phyloP scores from a whole-genome alignment of 2,329 filamentous ascomycete species.

The Dichotomopilus funicola region DNA sequence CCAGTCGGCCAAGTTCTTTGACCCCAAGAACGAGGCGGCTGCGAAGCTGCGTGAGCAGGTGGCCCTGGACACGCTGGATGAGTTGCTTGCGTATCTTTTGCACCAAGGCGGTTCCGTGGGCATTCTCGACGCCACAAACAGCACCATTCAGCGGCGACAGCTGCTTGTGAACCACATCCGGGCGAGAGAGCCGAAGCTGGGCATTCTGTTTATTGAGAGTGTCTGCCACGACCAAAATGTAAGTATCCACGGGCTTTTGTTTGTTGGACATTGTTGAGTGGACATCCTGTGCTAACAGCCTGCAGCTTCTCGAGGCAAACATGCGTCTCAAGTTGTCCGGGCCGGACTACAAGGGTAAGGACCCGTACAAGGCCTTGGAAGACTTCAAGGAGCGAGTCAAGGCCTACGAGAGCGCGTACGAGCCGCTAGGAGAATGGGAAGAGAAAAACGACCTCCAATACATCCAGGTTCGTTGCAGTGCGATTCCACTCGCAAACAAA shows the following conservation, averaged over 20 bases:
- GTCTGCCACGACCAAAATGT: constrained; percentile 76
- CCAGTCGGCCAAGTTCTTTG: constrained; percentile 89
- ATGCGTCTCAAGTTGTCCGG: constrained; percentile 96
- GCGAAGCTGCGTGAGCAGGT: constrained; percentile 83
- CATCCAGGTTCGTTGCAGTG: constrained; percentile 56
- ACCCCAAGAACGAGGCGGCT: constrained; percentile 78
- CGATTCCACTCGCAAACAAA: background rate
- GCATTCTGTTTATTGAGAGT: constrained; percentile 92
- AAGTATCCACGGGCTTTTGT: constrained; percentile 18
- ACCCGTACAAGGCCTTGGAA: constrained; percentile 72
- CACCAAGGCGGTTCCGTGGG: constrained; percentile 78
- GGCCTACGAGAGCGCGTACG: constrained; percentile 91
- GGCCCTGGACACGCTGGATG: constrained; percentile 85
- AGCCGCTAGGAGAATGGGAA: constrained; percentile 83
- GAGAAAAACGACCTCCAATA: constrained; percentile 88
- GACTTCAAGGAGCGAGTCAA: constrained; percentile 92
- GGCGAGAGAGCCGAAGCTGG: constrained; percentile 74
- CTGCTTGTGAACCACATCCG: constrained; percentile 79
- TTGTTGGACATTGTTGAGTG: too few species aligned
- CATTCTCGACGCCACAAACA: constrained; percentile 96
- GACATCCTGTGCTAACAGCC: constrained; percentile 6
- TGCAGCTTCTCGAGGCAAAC: constrained; percentile 75
- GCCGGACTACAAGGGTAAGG: constrained; percentile 92
- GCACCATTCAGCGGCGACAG: constrained; percentile 78
- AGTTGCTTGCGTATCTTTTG: constrained; percentile 84